phyloP scores from a whole-genome alignment of 352 stramenopile genomes.

The Phytophthora pini region DNA sequence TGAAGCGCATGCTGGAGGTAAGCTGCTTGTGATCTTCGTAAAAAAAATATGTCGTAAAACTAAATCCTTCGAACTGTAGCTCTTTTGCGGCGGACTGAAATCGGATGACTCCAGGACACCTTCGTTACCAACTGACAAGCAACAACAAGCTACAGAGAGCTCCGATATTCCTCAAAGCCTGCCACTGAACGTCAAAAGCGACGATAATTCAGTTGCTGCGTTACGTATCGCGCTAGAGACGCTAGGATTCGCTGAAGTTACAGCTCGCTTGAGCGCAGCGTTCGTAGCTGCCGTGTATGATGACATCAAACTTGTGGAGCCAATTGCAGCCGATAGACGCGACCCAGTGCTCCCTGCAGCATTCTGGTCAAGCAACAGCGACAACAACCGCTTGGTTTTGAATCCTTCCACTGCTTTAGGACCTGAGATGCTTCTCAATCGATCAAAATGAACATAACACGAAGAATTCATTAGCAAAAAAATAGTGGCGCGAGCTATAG shows the following conservation, averaged over 20 bases:
- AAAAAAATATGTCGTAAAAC: too few species aligned
- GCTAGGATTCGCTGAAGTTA: constrained; percentile 20
- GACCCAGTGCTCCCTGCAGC: constrained; percentile 4
- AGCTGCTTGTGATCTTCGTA: not conserved
- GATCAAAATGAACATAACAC: constrained; percentile 26
- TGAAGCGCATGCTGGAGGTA: constrained; percentile 30
- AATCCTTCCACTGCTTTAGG: constrained; percentile 22
- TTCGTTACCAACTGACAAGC: not conserved
- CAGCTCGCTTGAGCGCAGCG: constrained; percentile 40
- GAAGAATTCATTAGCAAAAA: constrained; percentile 37
- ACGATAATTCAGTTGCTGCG: not conserved
- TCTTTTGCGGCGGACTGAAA: constrained; percentile 20
- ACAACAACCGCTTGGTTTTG: not conserved
- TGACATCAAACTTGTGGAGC: constrained; percentile 34
- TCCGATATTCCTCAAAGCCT: too few species aligned
- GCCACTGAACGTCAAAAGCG: not conserved
- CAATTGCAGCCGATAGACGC: not conserved
- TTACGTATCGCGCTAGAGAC: constrained; percentile 8
- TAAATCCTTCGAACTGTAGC: not conserved
- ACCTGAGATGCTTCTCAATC: constrained; percentile 22
- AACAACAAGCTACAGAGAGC: too few species aligned
- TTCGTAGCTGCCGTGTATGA: constrained; percentile 57
- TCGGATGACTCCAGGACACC: not conserved
- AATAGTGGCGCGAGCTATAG: constrained; percentile 17
- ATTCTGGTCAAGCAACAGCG: constrained; percentile 18